A percentile compares a stretch with the other conserved stretches of the same genome.
These are phyloP conservation scores for Alternaria consortialis DNA, from an alignment of 2,329 filamentous ascomycete species.

Conservation along the genomic window DNA sequence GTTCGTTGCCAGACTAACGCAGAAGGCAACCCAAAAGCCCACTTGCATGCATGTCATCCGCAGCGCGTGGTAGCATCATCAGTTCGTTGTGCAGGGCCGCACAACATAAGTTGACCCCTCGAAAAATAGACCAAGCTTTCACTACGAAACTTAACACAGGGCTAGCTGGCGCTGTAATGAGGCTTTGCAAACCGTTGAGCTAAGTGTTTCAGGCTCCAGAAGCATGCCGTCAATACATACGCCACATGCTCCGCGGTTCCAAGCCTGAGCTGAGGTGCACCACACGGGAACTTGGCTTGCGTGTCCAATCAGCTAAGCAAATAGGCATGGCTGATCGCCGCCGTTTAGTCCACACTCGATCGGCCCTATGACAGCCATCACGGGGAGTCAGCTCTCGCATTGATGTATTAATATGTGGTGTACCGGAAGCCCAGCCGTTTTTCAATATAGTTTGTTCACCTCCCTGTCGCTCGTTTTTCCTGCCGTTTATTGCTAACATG, in stretches of 20 bases:
- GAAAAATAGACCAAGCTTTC: not conserved
- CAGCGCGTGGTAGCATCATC: not conserved
- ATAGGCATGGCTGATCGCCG: slow-evolving; percentile 7
- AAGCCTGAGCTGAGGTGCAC: not conserved
- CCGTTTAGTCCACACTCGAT: not conserved
- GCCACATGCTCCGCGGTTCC: slow-evolving; percentile 1
- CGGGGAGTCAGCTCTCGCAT: not conserved
- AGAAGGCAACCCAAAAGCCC: not conserved
- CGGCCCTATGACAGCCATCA: slow-evolving; percentile 1
- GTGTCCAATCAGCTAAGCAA: slow-evolving; percentile 3
- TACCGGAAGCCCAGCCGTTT: not conserved
- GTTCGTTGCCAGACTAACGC: not conserved
- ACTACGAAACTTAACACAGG: not conserved
- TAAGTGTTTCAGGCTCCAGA: not conserved
- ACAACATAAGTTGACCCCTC: not conserved
- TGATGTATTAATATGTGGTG: slow-evolving; percentile 3
- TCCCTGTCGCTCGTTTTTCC: slow-evolving; percentile 2
- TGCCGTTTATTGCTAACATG: slow-evolving; percentile 1
- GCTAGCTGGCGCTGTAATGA: slow-evolving; percentile 2
- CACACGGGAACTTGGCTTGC: not conserved
- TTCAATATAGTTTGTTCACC: not conserved
- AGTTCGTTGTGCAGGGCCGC: not conserved
- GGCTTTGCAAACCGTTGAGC: not conserved
- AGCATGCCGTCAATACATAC: slow-evolving; percentile 5
- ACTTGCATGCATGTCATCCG: not conserved